Evolutionary conservation across 805 yeast genomes (phyloP), one percentile per base, ranked within the genome.

Genomic region (Spathaspora hagerdaliae): DNA sequence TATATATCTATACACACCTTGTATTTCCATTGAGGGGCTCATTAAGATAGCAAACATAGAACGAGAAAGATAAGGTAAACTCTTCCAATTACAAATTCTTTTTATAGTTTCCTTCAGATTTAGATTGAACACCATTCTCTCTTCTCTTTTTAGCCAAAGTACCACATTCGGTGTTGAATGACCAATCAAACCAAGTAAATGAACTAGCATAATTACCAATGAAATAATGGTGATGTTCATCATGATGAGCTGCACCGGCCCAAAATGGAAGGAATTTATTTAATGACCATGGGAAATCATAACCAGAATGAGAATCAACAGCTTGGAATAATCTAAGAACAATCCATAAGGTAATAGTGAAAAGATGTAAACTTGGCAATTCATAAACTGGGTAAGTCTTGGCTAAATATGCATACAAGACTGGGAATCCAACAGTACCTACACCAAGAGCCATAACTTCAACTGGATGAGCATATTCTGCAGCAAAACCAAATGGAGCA

Each of bases 241-340:
- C 99, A 65, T 92, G 98, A 69, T 92, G 98, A 60, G 87, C 97
- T 19, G 97, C 97, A 54, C 98, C 98, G 4, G 97, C 96, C 97
- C 98, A 91, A 71, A 94, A 79, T 41, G 97, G 97, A 50, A 92
- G 64, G 69, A 92, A 82, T 63, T 90, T 89, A 70, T 89, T 94
- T 61, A 92, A 76, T 5, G 97, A 88, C 88, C 95, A 83, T 51
- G 99, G 98, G 81, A 92, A 92, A 64, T 92, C 98, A 69, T 92
- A 94, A 48, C 98, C 99, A 10, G 97, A 90, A 68, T 92, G 99
- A 26, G 97, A 85, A 65, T 92, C 99, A 48, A 92, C 92, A 27
- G 99, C 99, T 76, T 92, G 99, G 74, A 86, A 83, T 56, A 92
- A 79, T 68, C 98, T 82, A 57, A 88, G 69, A 7, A 87, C 75